Evolutionary conservation across 768 basidiomycete species (phyloP).

Genomic region (Pleurotus citrinopileatus): DNA sequence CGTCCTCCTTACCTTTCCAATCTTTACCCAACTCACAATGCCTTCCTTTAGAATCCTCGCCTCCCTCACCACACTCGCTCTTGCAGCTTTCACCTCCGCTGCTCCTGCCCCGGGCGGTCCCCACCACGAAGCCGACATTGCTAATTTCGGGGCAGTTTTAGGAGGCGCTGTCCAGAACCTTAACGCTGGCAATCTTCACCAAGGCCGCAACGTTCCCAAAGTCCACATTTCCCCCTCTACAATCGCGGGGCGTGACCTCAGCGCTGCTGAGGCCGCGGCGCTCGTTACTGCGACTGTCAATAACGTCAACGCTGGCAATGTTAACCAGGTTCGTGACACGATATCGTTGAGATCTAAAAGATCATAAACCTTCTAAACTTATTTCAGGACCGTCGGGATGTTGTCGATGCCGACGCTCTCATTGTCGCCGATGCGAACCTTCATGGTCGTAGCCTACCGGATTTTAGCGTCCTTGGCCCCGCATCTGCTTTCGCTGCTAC

Average conservation of each 20-base stretch:
- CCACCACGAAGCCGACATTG: not conserved
- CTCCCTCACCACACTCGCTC: conserved; percentile 19
- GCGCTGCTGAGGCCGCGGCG: not conserved
- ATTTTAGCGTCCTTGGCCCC: not conserved
- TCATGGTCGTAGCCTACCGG: not conserved
- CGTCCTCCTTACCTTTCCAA: conserved; percentile 10
- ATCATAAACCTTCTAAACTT: no score
- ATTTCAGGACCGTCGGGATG: not conserved
- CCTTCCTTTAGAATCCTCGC: conserved; percentile 21
- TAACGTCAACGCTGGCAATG: conserved; percentile 9
- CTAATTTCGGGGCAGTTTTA: not conserved
- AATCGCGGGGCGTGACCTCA: not conserved
- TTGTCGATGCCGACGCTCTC: conserved; percentile 8
- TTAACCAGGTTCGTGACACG: conserved; percentile 11
- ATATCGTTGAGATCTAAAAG: conserved; percentile 11
- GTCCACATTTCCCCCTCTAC: not conserved
- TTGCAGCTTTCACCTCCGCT: conserved; percentile 16
- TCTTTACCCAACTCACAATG: conserved; percentile 21
- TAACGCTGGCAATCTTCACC: conserved; percentile 13
- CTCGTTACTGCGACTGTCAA: not conserved
- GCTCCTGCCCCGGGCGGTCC: conserved; percentile 11
- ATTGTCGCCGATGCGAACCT: conserved; percentile 3
- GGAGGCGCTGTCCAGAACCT: not conserved
- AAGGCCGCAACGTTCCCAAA: conserved; percentile 8
- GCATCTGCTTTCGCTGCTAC: not conserved